Conservation (phyloP, 2,329 filamentous ascomycete species). For the Beauveria caledonica region DNA sequence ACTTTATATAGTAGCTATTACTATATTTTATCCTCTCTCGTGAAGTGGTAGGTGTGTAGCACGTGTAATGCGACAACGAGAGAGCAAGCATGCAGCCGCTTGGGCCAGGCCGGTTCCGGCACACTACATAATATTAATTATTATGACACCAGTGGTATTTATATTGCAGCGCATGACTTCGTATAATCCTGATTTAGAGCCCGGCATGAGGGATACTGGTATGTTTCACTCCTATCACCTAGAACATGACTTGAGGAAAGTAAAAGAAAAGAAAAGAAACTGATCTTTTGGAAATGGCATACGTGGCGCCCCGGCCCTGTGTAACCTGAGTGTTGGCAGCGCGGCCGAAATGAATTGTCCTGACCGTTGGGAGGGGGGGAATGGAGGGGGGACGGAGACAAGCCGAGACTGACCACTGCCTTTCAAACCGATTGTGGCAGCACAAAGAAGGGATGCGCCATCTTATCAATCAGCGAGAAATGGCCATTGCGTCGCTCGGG, state of each 20-base stretch:
- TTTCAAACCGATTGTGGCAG: neutral
- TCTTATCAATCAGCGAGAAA: constrained; percentile 5
- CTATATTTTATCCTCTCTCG: too few relatives aligned
- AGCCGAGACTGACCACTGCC: neutral
- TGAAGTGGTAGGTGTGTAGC: too few relatives aligned
- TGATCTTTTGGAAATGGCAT: neutral
- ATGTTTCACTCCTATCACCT: neutral
- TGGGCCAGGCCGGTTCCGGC: neutral
- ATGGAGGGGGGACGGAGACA: neutral
- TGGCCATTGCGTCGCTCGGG: neutral
- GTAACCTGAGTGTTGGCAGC: too few relatives aligned
- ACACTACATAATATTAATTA: neutral
- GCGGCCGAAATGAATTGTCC: neutral
- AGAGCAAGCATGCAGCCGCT: neutral
- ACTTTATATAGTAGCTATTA: too few relatives aligned
- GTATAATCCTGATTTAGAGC: too few relatives aligned
- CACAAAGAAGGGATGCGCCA: constrained; percentile 2
- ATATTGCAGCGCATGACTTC: too few relatives aligned
- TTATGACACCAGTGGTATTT: too few relatives aligned
- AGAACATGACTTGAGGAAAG: neutral
- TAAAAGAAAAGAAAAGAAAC: neutral
- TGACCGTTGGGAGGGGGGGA: neutral
- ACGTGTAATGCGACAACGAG: neutral
- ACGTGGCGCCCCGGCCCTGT: neutral
- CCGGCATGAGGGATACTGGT: too few relatives aligned